Evolutionary conservation across 768 basidiomycete species (phyloP).

Genomic region (Daedaleopsis nitida): DNA sequence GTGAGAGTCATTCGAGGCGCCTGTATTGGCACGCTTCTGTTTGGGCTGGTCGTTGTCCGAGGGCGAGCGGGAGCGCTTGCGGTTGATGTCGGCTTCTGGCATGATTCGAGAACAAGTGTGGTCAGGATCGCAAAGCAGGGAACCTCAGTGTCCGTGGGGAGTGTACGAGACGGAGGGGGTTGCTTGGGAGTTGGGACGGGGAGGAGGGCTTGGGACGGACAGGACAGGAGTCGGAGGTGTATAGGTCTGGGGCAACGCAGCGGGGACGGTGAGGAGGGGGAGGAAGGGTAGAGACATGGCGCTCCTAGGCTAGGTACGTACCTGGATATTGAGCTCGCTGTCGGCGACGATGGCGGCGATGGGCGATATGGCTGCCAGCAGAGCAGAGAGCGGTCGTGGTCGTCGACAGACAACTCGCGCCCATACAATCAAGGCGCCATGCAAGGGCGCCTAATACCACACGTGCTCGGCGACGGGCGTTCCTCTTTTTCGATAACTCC

Average conservation of each 20-base stretch:
- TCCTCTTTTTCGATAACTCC: neutral
- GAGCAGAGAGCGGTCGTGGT: conserved; percentile 11
- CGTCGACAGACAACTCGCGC: conserved; percentile 5
- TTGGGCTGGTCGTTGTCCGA: conserved; percentile 81
- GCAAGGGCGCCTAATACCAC: conserved; percentile 9
- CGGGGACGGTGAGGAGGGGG: conserved; percentile 23
- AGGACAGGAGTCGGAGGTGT: conserved; percentile 22
- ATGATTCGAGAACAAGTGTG: conserved; percentile 58
- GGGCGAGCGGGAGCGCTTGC: conserved; percentile 86
- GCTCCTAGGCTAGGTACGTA: conserved; percentile 15
- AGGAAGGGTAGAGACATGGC: conserved; percentile 25
- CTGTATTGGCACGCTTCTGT: conserved; percentile 85
- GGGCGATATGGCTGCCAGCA: conserved; percentile 9
- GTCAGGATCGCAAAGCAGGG: conserved; percentile 29
- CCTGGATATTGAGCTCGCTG: conserved; percentile 15
- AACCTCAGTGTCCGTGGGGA: conserved; percentile 32
- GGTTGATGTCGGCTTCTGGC: conserved; percentile 84
- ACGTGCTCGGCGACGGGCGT: too few species aligned
- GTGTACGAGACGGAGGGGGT: conserved; percentile 18
- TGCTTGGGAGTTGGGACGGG: conserved; percentile 13
- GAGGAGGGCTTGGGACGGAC: conserved; percentile 23
- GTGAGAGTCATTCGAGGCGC: conserved; percentile 65
- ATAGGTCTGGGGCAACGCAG: conserved; percentile 20
- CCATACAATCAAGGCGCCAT: neutral
- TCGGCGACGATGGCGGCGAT: conserved; percentile 15